phyloP scores from a whole-genome alignment of 2,329 filamentous ascomycete genomes.

The Stemphylium vesicarium region DNA sequence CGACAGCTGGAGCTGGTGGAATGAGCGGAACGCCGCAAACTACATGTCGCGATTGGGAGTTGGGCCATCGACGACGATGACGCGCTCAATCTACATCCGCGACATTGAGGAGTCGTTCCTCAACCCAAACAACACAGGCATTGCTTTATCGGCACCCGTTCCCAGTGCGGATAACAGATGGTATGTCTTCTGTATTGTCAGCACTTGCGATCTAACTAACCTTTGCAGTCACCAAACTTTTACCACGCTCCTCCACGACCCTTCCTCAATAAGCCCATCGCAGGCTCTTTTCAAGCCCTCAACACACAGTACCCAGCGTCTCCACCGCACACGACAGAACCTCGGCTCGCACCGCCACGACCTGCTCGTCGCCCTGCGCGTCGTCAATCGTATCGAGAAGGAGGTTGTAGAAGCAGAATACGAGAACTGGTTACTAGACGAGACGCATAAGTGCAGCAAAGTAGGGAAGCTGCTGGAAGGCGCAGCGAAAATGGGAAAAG shows the following conservation, averaged over 20 bases:
- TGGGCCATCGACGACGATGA: slow-evolving; percentile 79
- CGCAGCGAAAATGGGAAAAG: slow-evolving; percentile 45
- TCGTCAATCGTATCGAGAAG: slow-evolving; percentile 86
- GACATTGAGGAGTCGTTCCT: slow-evolving; percentile 74
- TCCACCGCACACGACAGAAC: slow-evolving; percentile 81
- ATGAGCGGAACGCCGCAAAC: slow-evolving; percentile 76
- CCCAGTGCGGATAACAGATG: slow-evolving; percentile 34
- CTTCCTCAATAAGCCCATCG: slow-evolving; percentile 22
- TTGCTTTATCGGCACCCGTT: slow-evolving; percentile 26
- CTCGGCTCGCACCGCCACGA: slow-evolving; percentile 88
- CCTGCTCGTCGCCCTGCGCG: slow-evolving; percentile 84
- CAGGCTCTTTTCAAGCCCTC: slow-evolving; percentile 33
- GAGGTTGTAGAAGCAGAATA: slow-evolving; percentile 88
- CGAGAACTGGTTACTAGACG: slow-evolving; percentile 88
- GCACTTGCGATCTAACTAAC: no score
- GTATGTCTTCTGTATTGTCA: no score
- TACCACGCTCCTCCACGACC: slow-evolving; percentile 41
- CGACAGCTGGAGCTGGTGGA: slow-evolving; percentile 80
- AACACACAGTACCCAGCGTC: slow-evolving; percentile 54
- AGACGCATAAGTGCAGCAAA: slow-evolving; percentile 76
- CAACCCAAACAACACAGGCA: slow-evolving; percentile 42
- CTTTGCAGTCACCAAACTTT: slow-evolving; percentile 45
- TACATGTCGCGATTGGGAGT: slow-evolving; percentile 87
- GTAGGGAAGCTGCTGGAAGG: slow-evolving; percentile 56
- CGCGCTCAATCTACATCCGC: slow-evolving; percentile 79